Evolutionary conservation across 2,329 filamentous ascomycete genomes (phyloP), one percentile per base, ranked within the genome.

Genomic region (Epichloe sibirici): DNA sequence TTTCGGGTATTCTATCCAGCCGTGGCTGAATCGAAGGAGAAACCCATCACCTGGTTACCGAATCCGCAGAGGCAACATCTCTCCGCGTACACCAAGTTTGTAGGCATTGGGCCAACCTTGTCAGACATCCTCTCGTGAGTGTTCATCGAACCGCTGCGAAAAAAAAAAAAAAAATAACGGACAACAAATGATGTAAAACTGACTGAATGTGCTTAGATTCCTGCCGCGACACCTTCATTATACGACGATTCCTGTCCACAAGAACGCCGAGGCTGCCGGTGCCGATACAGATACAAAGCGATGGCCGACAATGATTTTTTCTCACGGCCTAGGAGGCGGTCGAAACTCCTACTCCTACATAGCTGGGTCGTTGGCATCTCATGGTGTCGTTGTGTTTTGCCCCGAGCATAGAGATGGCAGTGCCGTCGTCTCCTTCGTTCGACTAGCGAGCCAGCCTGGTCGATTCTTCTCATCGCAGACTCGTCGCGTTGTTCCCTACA

Each of bases 271-370:
- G 5, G 67, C 90, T 7, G 75, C 80, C 54, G 62, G 90, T 6
- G 74, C 80, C 54, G 61, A 70, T 11, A 69, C 72, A 3, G 62
- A 71, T 4, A 68, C 71, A 54, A 70, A 74, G 52, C 73, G 81
- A 70, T 93, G 87, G 85, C 88, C 89, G 0, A 85, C 88, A 0
- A 82, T 89, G 72, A 74, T 95, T 56, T 94, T 95, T 68, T 93
- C 88, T 1, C 89, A 95, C 63, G 89, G 89, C 1, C 74, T 95
- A 1, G 89, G 86, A 39, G 89, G 89, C 39, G 84, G 81, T 55
- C 78, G 87, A 58, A 93, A 93, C 61, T 82, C 87, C 11, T 95
- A 95, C 70, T 91, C 87, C n/a, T 85, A 90, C 62, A 71, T 94
- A 25, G 84, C 79, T 17, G 86, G 86, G 15, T 88, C 86, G 0